Percentiles rank a stretch among this genome's conserved stretches.
These are phyloP conservation scores for Cryomyces minteri DNA, from an alignment of 495 filamentous ascomycete species.

Conservation along the genomic window DNA sequence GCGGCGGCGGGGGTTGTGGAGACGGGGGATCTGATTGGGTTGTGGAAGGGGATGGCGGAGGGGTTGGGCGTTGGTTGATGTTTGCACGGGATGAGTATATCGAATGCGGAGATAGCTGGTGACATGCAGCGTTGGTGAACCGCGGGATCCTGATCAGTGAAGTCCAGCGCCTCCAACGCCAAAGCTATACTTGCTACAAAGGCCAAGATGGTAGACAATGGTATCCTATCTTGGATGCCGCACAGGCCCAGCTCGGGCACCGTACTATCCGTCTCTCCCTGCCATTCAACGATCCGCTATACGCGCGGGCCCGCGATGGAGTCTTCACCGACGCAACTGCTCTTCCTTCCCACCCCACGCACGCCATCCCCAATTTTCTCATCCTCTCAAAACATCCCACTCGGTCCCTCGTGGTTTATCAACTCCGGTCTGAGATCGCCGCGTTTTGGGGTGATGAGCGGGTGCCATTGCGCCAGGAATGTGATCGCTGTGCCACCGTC, in stretches of 20 bases:
- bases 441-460: constrained; percentile 48
- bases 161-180: too few relatives aligned
- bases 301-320: too few relatives aligned
- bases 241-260: too few relatives aligned
- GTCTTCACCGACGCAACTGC: constrained; percentile 2
- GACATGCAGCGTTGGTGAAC: too few relatives aligned
- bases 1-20: constrained; percentile 9
- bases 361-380: constrained; percentile 2
- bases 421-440: constrained; percentile 32
- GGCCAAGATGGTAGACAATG: too few relatives aligned
- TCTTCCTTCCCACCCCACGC: constrained; percentile 2
- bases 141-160: too few relatives aligned
- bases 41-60: constrained; percentile 6
- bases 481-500: constrained; percentile 47
- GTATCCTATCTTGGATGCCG: too few relatives aligned
- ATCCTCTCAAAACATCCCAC: constrained; percentile 2
- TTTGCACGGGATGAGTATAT: too few relatives aligned
- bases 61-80: constrained; percentile 2
- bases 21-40: constrained; percentile 8
- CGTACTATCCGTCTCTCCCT: too few relatives aligned
- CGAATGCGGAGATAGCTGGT: too few relatives aligned
- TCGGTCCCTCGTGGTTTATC: not conserved
- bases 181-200: too few relatives aligned
- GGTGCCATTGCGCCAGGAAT: constrained; percentile 86
- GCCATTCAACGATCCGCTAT: too few relatives aligned